A percentile compares a stretch with the other conserved stretches of the same genome.
These are phyloP conservation scores for Sporisorium scitamineum DNA, from an alignment of 1,284 basidiomycete genomes.

Conservation along the genomic window DNA sequence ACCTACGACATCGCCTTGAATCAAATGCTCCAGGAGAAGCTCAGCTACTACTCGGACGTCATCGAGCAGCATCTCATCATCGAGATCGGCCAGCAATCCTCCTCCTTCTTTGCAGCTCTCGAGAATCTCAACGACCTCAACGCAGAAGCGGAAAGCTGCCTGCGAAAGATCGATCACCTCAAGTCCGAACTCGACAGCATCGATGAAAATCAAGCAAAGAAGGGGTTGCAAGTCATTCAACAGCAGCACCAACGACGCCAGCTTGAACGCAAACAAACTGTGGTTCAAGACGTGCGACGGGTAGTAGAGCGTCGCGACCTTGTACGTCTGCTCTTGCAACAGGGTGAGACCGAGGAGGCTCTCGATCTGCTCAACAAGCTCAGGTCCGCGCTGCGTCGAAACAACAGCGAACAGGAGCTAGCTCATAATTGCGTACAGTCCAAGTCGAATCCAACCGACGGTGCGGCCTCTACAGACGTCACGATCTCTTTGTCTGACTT, in stretches of 20 bases:
- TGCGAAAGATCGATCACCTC: constrained; percentile 80
- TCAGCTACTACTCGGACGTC: constrained; percentile 92
- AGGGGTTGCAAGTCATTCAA: constrained; percentile 46
- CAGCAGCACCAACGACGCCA: constrained; percentile 54
- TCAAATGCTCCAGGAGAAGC: constrained; percentile 84
- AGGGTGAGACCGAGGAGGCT: constrained; percentile 65
- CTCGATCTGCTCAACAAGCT: constrained; percentile 58
- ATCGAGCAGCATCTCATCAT: constrained; percentile 93
- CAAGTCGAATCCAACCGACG: not conserved
- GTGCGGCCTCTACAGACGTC: not conserved
- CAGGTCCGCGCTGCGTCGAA: constrained; percentile 10
- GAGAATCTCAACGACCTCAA: constrained; percentile 92
- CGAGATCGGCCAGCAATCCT: constrained; percentile 89
- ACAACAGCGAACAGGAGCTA: not conserved
- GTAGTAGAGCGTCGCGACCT: constrained; percentile 60
- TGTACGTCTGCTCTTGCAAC: constrained; percentile 53
- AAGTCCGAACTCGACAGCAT: constrained; percentile 80
- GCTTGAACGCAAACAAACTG: constrained; percentile 42
- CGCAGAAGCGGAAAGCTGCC: constrained; percentile 85
- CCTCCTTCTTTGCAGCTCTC: constrained; percentile 95
- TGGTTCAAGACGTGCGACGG: constrained; percentile 45
- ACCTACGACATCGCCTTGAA: constrained; percentile 67
- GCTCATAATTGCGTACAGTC: not conserved
- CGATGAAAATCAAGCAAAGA: constrained; percentile 75
- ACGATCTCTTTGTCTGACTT: constrained; percentile 22